Evolutionary conservation across 768 basidiomycete genomes (phyloP).

Genomic region (Paxillus ammoniavirescens): DNA sequence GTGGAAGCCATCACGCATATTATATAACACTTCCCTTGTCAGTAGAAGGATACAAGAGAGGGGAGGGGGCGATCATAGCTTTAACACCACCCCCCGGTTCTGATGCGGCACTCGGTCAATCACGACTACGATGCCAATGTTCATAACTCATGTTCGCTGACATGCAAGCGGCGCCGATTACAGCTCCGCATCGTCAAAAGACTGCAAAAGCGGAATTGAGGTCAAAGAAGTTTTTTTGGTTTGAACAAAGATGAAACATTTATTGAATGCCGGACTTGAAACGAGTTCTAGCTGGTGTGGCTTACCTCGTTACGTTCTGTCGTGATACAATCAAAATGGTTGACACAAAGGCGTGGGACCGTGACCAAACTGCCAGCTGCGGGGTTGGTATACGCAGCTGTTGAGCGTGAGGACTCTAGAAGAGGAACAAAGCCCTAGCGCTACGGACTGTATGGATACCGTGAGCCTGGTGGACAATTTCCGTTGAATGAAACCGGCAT

Average conservation of each 20-base stretch:
- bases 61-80: not conserved
- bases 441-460: slow-evolving; percentile 8
- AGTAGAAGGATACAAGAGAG: too few species aligned
- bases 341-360: not conserved
- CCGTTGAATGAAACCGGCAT: slow-evolving; percentile 25
- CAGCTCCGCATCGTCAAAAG: not conserved
- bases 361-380: not conserved
- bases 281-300: not conserved
- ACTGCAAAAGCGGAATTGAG: not conserved
- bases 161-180: not conserved
- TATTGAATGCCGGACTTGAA: not conserved
- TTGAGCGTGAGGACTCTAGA: not conserved
- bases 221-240: not conserved
- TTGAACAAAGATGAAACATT: not conserved
- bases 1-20: too few species aligned
- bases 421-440: slow-evolving; percentile 8
- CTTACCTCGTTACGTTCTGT: not conserved
- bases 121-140: not conserved
- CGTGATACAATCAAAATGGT: not conserved
- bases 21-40: too few species aligned
- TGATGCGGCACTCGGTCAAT: not conserved
- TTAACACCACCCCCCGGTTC: not conserved
- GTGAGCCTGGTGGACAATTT: slow-evolving; percentile 19
- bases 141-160: too few species aligned
- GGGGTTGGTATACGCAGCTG: not conserved